Evolutionary conservation across 768 basidiomycete species (phyloP), one percentile per base, ranked within the genome.

Genomic region (Boletus vermiculosoides): DNA sequence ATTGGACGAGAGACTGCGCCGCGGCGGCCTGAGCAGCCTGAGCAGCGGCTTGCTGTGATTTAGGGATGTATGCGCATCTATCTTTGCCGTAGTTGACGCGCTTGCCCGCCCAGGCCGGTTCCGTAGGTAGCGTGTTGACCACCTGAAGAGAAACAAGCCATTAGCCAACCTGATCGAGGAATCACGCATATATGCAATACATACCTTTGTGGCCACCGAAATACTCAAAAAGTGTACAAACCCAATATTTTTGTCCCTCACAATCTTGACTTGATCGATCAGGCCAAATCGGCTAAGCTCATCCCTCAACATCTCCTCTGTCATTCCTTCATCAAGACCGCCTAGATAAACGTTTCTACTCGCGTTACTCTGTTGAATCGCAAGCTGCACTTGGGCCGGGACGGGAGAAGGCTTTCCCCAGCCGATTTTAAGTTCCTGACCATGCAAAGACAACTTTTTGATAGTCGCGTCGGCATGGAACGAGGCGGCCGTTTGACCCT

Each of bases 221-320:
- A 99, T 97, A 71, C 90, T 93, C 67, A 99, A 78, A 79, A 98
- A 98, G 74, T 99, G 97, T 20, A 99, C 94, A 71, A 99, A 99
- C 3, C 95, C 97, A 56, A 98, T 98, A 68, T 97, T 97, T 82
- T 98, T 98, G 78, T 99, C 97, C 59, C 96, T 78, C 50, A 98
- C 97, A 68, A 99, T 98, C 83, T 99, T 99, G 71, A 99, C 95
- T 72, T 98, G 96, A 74, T 99, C 97, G 66, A 99, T 98, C 30
- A 96, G 79, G 22, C 97, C 97, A 67, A 96, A 99, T 42, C 90
- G 82, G 66, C 88, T 87, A 23, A 98, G 78, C 69, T 98, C 94
- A 59, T 98, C 94, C 34, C 96, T 77, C 33, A 99, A 77, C 74
- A 86, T 85, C 74, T 95, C 91, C 77, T 98, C 97, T 1, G 92